Percentiles rank a stretch among this genome's conserved stretches.
Evolutionary conservation across 2,329 filamentous ascomycete species (phyloP).

Genomic region (Aureobasidium sp.): DNA sequence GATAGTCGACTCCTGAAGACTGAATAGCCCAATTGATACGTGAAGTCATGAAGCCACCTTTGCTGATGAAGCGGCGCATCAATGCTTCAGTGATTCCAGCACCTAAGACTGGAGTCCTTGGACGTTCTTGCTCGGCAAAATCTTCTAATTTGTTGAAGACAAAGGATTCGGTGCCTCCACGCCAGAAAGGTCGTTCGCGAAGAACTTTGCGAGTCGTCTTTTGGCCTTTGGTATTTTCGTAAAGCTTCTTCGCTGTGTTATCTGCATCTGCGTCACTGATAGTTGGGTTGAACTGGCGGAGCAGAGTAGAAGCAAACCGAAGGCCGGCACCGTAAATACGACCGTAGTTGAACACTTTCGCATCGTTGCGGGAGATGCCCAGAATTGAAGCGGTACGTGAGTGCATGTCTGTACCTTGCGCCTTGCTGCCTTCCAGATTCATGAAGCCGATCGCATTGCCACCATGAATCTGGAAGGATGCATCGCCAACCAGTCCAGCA

Average conservation of each 20-base stretch:
- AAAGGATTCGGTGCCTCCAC: slow-evolving; percentile 91
- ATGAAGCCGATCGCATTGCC: slow-evolving; percentile 98
- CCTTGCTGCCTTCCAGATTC: slow-evolving; percentile 94
- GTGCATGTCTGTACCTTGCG: slow-evolving; percentile 86
- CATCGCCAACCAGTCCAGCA: slow-evolving; percentile 86
- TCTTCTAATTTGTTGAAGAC: slow-evolving; percentile 98
- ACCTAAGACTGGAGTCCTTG: slow-evolving; percentile 83
- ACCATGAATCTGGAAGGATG: slow-evolving; percentile 88
- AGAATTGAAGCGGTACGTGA: slow-evolving; percentile 87
- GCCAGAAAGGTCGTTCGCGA: slow-evolving; percentile 75
- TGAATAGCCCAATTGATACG: slow-evolving; percentile 99
- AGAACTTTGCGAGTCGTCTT: slow-evolving; percentile 70
- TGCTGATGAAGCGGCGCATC: slow-evolving; percentile 78
- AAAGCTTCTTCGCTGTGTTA: slow-evolving; percentile 69
- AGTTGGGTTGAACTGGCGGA: slow-evolving; percentile 86
- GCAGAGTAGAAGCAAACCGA: slow-evolving; percentile 81
- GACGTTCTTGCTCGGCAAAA: slow-evolving; percentile 89
- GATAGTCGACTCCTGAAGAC: slow-evolving; percentile 92
- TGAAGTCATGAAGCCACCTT: slow-evolving; percentile 87
- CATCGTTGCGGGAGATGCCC: slow-evolving; percentile 88
- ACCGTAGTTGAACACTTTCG: slow-evolving; percentile 98
- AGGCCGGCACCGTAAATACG: slow-evolving; percentile 97
- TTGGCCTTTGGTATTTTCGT: slow-evolving; percentile 80
- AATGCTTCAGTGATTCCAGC: slow-evolving; percentile 95
- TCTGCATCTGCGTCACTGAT: slow-evolving; percentile 72